Evolutionary conservation across 192 early-diverging fungal genomes (phyloP).

Genomic region (Rhizophagus clarus): DNA sequence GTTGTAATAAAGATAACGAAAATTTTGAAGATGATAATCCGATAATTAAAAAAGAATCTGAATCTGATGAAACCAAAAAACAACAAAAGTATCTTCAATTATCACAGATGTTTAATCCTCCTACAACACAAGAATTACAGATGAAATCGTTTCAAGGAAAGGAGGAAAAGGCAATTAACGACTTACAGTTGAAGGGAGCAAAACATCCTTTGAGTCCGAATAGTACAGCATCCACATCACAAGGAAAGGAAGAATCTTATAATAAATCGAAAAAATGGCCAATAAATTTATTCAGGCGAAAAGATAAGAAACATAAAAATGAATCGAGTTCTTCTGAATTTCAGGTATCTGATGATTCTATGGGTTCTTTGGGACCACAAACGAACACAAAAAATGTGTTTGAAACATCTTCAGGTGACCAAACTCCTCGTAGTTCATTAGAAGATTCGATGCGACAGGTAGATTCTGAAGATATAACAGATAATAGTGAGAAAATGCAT

Average conservation of each 20-base stretch:
- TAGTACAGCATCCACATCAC: background rate
- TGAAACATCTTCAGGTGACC: constrained; percentile 10
- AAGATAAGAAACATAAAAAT: constrained; percentile 17
- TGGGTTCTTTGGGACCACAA: background rate
- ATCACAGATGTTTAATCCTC: constrained; percentile 14
- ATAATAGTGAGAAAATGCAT: background rate
- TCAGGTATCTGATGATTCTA: background rate
- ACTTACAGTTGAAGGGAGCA: background rate
- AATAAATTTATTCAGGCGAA: constrained; percentile 18
- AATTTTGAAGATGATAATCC: no score
- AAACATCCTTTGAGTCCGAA: constrained; percentile 2
- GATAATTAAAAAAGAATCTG: background rate
- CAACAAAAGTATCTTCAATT: background rate
- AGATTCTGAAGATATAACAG: background rate
- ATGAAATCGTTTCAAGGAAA: background rate
- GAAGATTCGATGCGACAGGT: background rate
- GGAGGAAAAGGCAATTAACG: background rate
- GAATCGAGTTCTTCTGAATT: background rate
- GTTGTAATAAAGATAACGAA: no score
- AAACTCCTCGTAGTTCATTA: background rate
- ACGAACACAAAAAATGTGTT: background rate
- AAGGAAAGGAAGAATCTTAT: background rate
- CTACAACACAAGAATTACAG: background rate
- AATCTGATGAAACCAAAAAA: background rate
- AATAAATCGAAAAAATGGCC: constrained; percentile 5